phyloP scores from a whole-genome alignment of 2,329 filamentous ascomycete genomes.

The Metarhizium robertsii region DNA sequence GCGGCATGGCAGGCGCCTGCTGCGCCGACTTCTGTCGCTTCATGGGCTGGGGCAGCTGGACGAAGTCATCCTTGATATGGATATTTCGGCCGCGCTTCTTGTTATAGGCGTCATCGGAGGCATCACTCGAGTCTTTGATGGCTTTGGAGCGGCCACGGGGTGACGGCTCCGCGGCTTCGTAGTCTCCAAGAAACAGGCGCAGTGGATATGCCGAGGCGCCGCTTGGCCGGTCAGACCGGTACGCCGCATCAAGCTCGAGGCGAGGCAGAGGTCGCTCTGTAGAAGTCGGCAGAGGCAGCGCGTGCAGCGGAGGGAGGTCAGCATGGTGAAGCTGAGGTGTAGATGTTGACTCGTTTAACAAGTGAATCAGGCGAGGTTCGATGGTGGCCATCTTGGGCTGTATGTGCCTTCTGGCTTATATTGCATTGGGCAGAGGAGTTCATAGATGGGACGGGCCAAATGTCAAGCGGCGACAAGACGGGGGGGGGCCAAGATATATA shows the following conservation, averaged over 20 bases:
- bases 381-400: conserved; percentile 50
- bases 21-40: conserved; percentile 55
- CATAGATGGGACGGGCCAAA: not conserved
- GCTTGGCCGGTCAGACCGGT: conserved; percentile 27
- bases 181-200: conserved; percentile 31
- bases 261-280: conserved; percentile 39
- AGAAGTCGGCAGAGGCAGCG: conserved; percentile 32
- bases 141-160: conserved; percentile 31
- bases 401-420: conserved; percentile 2
- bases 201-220: conserved; percentile 24
- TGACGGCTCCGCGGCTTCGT: conserved; percentile 21
- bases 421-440: conserved; percentile 1
- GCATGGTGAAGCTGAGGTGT: conserved; percentile 37
- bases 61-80: conserved; percentile 49
- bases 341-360: conserved; percentile 46
- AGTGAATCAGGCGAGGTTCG: conserved; percentile 57
- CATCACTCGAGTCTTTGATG: conserved; percentile 34
- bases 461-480: not conserved
- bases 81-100: conserved; percentile 46
- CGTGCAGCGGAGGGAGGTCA: conserved; percentile 46
- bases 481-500: not conserved
- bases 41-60: conserved; percentile 53
- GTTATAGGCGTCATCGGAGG: conserved; percentile 33
- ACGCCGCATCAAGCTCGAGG: conserved; percentile 40
- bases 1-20: conserved; percentile 46